Evolutionary conservation across 164 flowering plant genomes (phyloP).

Genomic region (Cinnamomum chago): DNA sequence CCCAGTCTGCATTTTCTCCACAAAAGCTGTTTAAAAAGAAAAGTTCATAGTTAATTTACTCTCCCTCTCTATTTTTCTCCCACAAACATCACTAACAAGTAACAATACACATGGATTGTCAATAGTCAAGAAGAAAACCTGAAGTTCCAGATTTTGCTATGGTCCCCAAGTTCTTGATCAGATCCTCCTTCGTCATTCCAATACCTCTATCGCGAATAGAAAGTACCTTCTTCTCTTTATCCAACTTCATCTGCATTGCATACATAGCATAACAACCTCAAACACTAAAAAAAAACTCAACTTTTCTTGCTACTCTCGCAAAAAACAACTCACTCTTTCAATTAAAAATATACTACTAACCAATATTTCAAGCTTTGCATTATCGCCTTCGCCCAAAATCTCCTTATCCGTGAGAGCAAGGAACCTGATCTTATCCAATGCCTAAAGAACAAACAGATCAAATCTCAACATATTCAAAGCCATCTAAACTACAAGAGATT

Average conservation of each 20-base stretch:
- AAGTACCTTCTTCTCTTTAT: slow-evolving; percentile 86
- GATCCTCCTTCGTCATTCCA: slow-evolving; percentile 98
- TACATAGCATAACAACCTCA: not conserved
- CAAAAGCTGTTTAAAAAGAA: slow-evolving; percentile 59
- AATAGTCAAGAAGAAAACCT: slow-evolving; percentile 34
- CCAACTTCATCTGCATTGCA: slow-evolving; percentile 76
- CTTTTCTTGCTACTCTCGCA: not conserved
- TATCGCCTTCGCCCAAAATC: slow-evolving; percentile 91
- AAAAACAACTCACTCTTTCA: not conserved
- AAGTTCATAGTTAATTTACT: not conserved
- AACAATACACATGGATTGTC: not conserved
- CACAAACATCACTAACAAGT: no score
- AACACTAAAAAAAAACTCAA: not conserved
- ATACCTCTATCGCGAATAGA: slow-evolving; percentile 95
- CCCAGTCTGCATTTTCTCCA: slow-evolving; percentile 91
- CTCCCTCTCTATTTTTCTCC: not conserved
- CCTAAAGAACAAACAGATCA: slow-evolving; percentile 37
- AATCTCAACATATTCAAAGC: not conserved
- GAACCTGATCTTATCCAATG: slow-evolving; percentile 95
- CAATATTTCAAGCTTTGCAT: slow-evolving; percentile 85
- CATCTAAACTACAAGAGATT: not conserved
- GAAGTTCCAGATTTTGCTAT: slow-evolving; percentile 99
- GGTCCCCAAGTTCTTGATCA: slow-evolving; percentile 95
- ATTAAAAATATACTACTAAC: slow-evolving; percentile 31
- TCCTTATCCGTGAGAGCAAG: slow-evolving; percentile 88